Evolutionary conservation across 768 basidiomycete species (phyloP), one percentile per base, ranked within the genome.

Genomic region (Termitomyces sp.): DNA sequence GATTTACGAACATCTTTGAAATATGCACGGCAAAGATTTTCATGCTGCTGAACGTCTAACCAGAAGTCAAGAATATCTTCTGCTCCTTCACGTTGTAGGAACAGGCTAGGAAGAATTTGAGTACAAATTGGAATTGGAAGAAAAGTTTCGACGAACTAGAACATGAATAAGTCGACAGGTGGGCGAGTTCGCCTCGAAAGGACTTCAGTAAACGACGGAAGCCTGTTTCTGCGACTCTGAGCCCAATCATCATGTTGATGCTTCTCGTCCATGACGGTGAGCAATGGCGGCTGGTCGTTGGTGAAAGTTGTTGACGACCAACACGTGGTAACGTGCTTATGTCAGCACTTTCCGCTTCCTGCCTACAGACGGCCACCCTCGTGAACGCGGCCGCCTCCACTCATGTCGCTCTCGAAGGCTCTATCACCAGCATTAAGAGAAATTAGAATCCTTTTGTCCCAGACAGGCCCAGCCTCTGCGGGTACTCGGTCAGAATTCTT

Each of bases 21-120:
- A 74, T 98, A 98, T 8, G 96, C 97, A 61, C 95, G 84, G 73
- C 96, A 98, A 36, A 99, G 85, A 70, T 98, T 98, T 77, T 98
- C 97, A 71, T 99, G 97, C 75, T 98, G 97, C 67, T 97, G 95
- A 6, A 98, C 97, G 71, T 99, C 97, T 32, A 99, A 83, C 95
- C 96, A 98, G 68, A 98, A 98, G 72, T 99, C 97, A 48, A 99
- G 77, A 51, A 95, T 91, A 72, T 99, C 97, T 70, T 98, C 96
- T 56, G 93, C 86, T 28, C 93, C 92, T 74, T 99, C 96, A 38
- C 94, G 85, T 71, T 98, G 96, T 38, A 99, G 78, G 72, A 98
- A 98, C 61, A 98, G 83, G 74, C 96, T 97, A 63, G 30, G 7
- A 49, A 20, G 12, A 43, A 13, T 20, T 3, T 46, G 7, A 56